These are phyloP conservation scores for Sphenostylis stenocarpa DNA, from an alignment of 306 rosid species.

Conservation along the genomic window DNA sequence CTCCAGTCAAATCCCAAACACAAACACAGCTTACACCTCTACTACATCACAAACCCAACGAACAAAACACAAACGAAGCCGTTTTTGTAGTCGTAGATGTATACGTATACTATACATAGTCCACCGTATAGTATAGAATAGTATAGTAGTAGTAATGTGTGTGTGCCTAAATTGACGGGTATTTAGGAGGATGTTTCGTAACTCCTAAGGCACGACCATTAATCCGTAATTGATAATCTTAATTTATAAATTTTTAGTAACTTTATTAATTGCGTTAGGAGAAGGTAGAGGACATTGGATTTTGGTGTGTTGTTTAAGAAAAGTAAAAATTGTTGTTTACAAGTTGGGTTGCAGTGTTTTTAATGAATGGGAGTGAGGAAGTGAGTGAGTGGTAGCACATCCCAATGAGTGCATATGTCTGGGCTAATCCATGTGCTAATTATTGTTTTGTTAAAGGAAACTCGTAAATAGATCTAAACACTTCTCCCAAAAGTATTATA, in stretches of 20 bases:
- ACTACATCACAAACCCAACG: too few relatives aligned
- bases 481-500: too few relatives aligned
- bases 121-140: too few relatives aligned
- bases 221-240: conserved; percentile 23
- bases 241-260: neutral
- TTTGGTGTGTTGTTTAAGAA: neutral
- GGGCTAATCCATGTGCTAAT: neutral
- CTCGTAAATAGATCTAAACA: neutral
- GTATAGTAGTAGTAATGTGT: too few relatives aligned
- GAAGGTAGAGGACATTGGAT: neutral
- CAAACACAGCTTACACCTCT: neutral
- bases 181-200: conserved; percentile 13
- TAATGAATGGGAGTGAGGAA: neutral
- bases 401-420: neutral
- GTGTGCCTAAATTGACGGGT: neutral
- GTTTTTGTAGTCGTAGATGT: neutral
- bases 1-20: conserved; percentile 49
- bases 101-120: too few relatives aligned
- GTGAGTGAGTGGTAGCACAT: neutral
- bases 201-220: conserved; percentile 27
- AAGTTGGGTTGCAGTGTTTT: too few relatives aligned
- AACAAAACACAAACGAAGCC: neutral
- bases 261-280: conserved; percentile 30
- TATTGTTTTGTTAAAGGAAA: neutral
- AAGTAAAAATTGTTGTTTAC: neutral